Evolutionary conservation across 1,284 basidiomycete genomes (phyloP), one percentile per base, ranked within the genome.

Genomic region (Fistulinella cinereoalba): DNA sequence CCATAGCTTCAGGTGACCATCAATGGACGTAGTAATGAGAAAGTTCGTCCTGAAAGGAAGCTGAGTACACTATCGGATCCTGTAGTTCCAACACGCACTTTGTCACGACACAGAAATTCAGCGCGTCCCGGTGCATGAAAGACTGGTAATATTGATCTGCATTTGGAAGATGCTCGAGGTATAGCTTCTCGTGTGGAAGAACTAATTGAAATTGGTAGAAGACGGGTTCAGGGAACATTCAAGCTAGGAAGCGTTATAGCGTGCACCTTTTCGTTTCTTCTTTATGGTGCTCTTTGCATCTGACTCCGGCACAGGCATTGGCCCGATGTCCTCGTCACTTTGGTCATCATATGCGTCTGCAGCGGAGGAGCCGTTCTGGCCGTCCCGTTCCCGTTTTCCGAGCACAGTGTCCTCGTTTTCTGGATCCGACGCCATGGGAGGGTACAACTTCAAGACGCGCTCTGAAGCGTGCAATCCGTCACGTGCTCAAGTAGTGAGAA

Each of bases 1-100:
- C 97, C 97, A 99, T 23, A 99, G 74, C 68, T 99, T 99, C 58
- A 99, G 72, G 68, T 96, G 91, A 1, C 97, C 97, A 61, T 99
- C 96, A 11, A 94, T 69, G 2, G 94, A 97, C 1, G 95, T 94
- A 2, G 97, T 99, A 49, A 99, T 80, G 44, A 98, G 64, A 60
- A 98, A 99, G 54, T 93, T 85, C 5, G 92, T 95, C 61, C 92
- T 95, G 57, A 12, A 24, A 43, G 1, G 12, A 23, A 10, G 27
- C 13, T 40, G 31, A 47, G 45, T 47, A 21, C 24, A 1, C 6
- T 9, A 3, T 7, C 12, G 24, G 19, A 12, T 16, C 25, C 13
- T n/a, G 12, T 24, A 21, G 16, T 29, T 25, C 23, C 27, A 21
- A 39, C 4, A 65, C 80, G 50, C 47, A 93, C 90, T 80, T 87